Evolutionary conservation across 805 yeast genomes (phyloP).

Genomic region (Candida dendrica): DNA sequence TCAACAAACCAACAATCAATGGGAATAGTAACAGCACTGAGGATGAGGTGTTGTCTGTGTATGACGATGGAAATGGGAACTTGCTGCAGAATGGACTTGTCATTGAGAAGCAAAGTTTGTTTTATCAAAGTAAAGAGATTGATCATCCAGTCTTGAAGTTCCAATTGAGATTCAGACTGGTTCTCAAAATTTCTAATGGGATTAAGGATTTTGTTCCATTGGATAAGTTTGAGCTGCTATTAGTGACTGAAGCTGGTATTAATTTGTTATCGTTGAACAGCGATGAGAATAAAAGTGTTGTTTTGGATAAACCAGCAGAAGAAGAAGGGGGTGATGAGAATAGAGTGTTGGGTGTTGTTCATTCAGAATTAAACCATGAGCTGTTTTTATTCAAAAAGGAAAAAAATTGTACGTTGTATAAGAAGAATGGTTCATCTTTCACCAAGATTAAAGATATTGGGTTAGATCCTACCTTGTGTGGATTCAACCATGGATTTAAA

Average conservation of each 20-base stretch:
- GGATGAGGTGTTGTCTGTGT: constrained; percentile 17
- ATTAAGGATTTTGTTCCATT: constrained; percentile 16
- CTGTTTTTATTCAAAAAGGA: constrained; percentile 3
- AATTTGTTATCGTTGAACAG: constrained; percentile 13
- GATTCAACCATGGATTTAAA: background rate
- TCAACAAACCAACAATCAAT: constrained; percentile 5
- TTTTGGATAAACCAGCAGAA: constrained; percentile 2
- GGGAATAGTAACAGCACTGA: constrained; percentile 2
- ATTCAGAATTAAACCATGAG: background rate
- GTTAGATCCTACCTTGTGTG: background rate
- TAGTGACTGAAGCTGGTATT: constrained; percentile 9
- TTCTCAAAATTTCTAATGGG: constrained; percentile 19
- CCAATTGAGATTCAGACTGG: constrained; percentile 20
- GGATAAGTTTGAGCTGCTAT: constrained; percentile 8
- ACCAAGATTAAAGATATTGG: background rate
- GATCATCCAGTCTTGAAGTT: constrained; percentile 15
- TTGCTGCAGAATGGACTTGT: constrained; percentile 20
- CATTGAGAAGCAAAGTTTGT: constrained; percentile 5
- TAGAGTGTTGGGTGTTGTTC: constrained; percentile 1
- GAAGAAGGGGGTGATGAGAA: constrained; percentile 1
- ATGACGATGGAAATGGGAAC: constrained; percentile 8
- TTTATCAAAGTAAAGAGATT: constrained; percentile 11
- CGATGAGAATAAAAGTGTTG: constrained; percentile 6
- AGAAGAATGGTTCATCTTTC: background rate
- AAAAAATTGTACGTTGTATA: background rate